Conservation (phyloP, 108 stramenopile genomes). For the Cylindrotheca closterium region DNA sequence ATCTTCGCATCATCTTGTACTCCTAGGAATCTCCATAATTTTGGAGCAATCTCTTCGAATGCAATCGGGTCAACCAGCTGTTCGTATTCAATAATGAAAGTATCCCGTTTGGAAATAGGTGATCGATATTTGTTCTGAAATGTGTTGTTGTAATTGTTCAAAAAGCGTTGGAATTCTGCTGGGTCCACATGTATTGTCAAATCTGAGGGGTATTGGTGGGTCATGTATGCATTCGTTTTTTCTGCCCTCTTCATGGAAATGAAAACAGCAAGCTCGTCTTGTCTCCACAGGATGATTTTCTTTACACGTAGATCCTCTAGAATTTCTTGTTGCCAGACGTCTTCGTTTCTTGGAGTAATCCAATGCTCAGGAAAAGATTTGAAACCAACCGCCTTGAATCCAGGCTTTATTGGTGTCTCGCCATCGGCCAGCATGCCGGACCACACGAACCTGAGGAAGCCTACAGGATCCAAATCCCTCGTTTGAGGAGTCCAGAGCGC, state of each 20-base stretch:
- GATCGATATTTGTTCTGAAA: slow-evolving; percentile 33
- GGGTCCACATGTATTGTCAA: slow-evolving; percentile 32
- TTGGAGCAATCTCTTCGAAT: slow-evolving; percentile 3
- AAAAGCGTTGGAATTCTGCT: slow-evolving; percentile 36
- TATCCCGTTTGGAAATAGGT: slow-evolving; percentile 26
- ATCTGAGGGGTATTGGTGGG: slow-evolving; percentile 27
- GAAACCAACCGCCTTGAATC: slow-evolving; percentile 44
- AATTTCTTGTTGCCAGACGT: slow-evolving; percentile 26
- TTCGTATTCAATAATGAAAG: slow-evolving; percentile 38
- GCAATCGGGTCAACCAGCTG: slow-evolving; percentile 19
- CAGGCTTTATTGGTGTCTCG: no score
- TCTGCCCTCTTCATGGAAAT: slow-evolving; percentile 31
- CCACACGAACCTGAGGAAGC: slow-evolving; percentile 8
- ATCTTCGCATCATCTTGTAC: not conserved
- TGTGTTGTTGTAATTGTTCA: slow-evolving; percentile 34
- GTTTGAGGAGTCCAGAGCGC: not conserved
- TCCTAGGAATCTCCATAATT: not conserved
- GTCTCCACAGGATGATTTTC: slow-evolving; percentile 34
- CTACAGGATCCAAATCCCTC: not conserved
- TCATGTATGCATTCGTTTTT: slow-evolving; percentile 38
- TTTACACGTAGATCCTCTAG: slow-evolving; percentile 36
- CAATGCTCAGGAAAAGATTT: slow-evolving; percentile 50
- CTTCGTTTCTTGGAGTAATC: slow-evolving; percentile 16
- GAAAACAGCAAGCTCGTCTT: slow-evolving; percentile 35
- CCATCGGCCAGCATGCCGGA: no score